Evolutionary conservation across 2,329 filamentous ascomycete species (phyloP), one percentile per base, ranked within the genome.

Genomic region (Samsoniella hepiali): DNA sequence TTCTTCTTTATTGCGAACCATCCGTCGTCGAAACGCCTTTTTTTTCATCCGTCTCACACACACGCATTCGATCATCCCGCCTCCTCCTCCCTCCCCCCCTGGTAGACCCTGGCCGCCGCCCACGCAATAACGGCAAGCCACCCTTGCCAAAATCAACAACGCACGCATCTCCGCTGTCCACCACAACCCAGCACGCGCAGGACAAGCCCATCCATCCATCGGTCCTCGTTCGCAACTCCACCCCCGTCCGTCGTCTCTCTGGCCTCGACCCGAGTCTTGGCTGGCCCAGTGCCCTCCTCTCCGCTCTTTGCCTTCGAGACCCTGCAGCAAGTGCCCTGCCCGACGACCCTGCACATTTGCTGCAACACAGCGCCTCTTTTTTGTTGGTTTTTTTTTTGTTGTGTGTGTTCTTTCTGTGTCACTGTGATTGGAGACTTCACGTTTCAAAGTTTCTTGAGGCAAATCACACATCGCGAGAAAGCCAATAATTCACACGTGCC

Each of bases 311-410:
- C 36, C 58, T 22, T 17, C 11, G 34, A 51, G 57, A 60, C 58
- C 45, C 58, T 60, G 36, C 56, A 49, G 31, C 29, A 38, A 15
- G 22, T 22, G 22, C 44, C 11, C 56, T 32, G 22, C 56, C 44
- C 32, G 56, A 58, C 56, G 56, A 31, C 56, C 56, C 56, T 58
- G 56, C 45, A 58, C 56, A 32, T 22, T 34, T 58, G 44, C 56
- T 58, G 56, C 57, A 56, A 17, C 38, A 27, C 38, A 38, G 40
- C 44, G 44, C 53, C 38, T 56, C 27, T 44, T 22, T 32, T 10
- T 58, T 36, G 22, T 22, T 22, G 22, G 22, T 47, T n/a, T 34
- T 29, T 29, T 22, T 22, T 22, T 22, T 22, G 22, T 22, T 22
- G 22, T 22, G 22, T 22, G 22, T 22, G 22, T 22, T 49, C 31